Base-by-base conservation (phyloP, 345 rosid species). In the Cardiospermum halicacabum region DNA sequence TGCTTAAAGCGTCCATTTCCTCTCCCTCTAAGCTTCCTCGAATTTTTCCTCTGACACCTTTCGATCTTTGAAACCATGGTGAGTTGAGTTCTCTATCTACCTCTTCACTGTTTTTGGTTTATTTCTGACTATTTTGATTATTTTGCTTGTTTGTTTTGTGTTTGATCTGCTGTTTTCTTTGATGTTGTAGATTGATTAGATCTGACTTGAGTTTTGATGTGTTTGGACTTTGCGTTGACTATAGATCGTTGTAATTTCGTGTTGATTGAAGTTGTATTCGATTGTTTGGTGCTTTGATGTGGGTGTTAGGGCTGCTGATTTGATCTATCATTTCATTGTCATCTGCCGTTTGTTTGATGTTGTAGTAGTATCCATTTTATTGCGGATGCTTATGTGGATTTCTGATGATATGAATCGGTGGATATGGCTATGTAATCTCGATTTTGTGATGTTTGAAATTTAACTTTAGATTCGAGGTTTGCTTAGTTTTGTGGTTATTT, bases 1-100 rank as follows among this genome's bases (percentile, higher is more conserved):
- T 28, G 18, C 18, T 18, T 56, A 7, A 56, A 56, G 37, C 4
- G 60, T 19, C 42, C 60, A 56, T n/a, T 63, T 63, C 67, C 39
- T 39, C 60, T 39, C 59, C 27, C 25, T 16, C 43, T 10, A 63
- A 50, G 34, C 10, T 32, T 50, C 60, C 50, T 36, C 45, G 34
- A 15, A 32, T 34, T 32, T 8, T 22, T 25, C 24, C 9, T n/a
- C 6, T 22, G 16, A 0, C 26, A 0, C 0, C 31, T 21, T 16
- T 50, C 26, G 48, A 63, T 63, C 58, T 11, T 63, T 5, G 55
- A 22, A 63, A 51, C 67, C 67, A 50, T 63, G 57, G 66, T 63
- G 58, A 63, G 58, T 31, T 63, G 58, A 63, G 58, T 31, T 31
- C 19, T 21, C 3, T 48, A 47, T 31, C 45, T 13, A 28, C 66